Evolutionary conservation across 805 yeast species (phyloP).

Genomic region (Metschnikowia henanensis): DNA sequence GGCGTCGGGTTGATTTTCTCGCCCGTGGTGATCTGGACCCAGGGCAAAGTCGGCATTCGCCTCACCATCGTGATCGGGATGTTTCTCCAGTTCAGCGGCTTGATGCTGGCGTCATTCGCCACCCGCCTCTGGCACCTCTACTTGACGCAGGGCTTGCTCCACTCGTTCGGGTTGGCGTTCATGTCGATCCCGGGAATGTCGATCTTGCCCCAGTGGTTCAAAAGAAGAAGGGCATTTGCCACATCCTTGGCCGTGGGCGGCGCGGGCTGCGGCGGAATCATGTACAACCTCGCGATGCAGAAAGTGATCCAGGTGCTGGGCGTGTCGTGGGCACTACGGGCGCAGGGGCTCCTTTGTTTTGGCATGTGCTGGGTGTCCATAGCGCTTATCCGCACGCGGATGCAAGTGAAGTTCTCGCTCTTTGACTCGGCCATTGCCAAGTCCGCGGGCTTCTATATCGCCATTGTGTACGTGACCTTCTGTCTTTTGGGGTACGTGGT

Average conservation of each 20-base stretch:
- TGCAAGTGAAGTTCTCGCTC: constrained; percentile 25
- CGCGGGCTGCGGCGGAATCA: constrained; percentile 52
- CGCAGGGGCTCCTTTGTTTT: constrained; percentile 30
- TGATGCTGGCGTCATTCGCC: constrained; percentile 60
- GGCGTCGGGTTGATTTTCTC: constrained; percentile 57
- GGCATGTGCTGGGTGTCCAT: constrained; percentile 17
- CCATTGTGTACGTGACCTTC: constrained; percentile 42
- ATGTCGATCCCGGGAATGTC: constrained; percentile 59
- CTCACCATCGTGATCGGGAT: constrained; percentile 50
- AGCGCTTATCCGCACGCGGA: constrained; percentile 16
- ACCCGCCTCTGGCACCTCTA: constrained; percentile 63
- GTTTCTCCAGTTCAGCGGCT: constrained; percentile 50
- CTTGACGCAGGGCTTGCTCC: constrained; percentile 65
- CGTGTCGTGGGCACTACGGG: constrained; percentile 51
- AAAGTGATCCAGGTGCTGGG: constrained; percentile 35
- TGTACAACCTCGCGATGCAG: constrained; percentile 44
- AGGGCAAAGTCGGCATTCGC: constrained; percentile 50
- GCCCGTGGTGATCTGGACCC: constrained; percentile 52
- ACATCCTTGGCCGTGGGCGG: constrained; percentile 50
- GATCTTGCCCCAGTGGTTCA: constrained; percentile 69
- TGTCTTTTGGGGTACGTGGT: constrained; percentile 63
- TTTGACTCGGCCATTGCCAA: constrained; percentile 44
- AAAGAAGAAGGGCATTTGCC: constrained; percentile 57
- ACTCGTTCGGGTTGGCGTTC: constrained; percentile 56
- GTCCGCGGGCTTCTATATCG: constrained; percentile 43